Percentiles rank a stretch among this genome's conserved stretches.
phyloP scores from a whole-genome alignment of 2,329 filamentous ascomycete genomes.

The Fusarium annulatum region DNA sequence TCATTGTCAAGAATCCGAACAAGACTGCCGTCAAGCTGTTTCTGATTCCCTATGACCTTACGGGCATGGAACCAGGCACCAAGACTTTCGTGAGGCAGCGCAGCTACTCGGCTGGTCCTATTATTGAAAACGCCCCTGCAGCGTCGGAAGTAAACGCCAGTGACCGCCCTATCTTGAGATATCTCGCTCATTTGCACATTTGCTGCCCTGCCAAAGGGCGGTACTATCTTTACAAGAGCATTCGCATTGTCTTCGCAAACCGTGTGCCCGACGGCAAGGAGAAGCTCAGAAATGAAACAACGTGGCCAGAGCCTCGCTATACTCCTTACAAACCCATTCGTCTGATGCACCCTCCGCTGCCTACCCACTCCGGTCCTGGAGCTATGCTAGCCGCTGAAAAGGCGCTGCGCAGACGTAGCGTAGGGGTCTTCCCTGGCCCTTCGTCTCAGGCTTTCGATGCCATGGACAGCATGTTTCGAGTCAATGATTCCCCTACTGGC shows the following conservation, averaged over 20 bases:
- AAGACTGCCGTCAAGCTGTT: conserved; percentile 98
- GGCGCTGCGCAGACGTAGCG: conserved; percentile 67
- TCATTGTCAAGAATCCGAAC: conserved; percentile 97
- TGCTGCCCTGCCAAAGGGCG: conserved; percentile 86
- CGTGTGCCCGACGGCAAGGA: conserved; percentile 96
- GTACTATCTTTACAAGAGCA: conserved; percentile 90
- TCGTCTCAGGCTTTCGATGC: conserved; percentile 50
- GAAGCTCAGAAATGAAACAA: conserved; percentile 88
- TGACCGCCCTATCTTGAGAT: conserved; percentile 81
- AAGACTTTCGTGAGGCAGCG: conserved; percentile 97
- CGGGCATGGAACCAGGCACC: conserved; percentile 91
- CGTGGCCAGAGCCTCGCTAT: conserved; percentile 87
- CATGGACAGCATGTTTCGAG: conserved; percentile 45
- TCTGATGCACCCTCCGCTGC: conserved; percentile 58
- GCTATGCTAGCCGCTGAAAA: conserved; percentile 69
- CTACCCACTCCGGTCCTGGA: conserved; percentile 54
- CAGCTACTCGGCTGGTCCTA: conserved; percentile 88
- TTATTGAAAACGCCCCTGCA: conserved; percentile 73
- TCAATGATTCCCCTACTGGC: conserved; percentile 22
- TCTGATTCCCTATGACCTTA: conserved; percentile 89
- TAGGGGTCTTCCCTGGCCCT: conserved; percentile 58
- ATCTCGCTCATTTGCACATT: conserved; percentile 92
- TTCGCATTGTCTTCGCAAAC: conserved; percentile 96
- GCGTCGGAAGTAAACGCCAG: conserved; percentile 41
- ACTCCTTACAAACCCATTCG: conserved; percentile 80